Conservation (phyloP, 208 protist species). For the Acanthamoeba royreba region DNA sequence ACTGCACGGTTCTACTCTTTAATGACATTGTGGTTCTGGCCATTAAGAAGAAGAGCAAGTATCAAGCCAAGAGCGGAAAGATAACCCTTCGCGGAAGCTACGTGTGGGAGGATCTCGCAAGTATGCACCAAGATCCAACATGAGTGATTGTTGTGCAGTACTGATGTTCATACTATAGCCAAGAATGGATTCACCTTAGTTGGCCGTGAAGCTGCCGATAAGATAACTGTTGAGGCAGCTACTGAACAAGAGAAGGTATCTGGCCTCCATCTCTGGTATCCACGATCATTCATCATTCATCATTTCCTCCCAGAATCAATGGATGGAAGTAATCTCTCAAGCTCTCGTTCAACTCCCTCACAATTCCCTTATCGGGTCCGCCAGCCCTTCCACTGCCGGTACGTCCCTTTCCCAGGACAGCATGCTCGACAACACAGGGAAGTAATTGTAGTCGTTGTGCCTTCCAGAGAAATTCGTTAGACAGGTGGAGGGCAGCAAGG, state of each 20-base stretch:
- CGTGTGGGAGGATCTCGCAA: not conserved
- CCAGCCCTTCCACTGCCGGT: not conserved
- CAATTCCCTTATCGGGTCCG: not conserved
- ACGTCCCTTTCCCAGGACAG: not conserved
- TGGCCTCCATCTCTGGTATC: not conserved
- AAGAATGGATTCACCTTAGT: not conserved
- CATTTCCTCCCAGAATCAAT: not conserved
- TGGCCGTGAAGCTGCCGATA: not conserved
- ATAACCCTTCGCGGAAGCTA: not conserved
- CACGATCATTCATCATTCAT: not conserved
- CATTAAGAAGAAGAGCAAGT: not conserved
- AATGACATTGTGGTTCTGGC: constrained; percentile 8
- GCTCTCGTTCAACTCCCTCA: not conserved
- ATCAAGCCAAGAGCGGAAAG: not conserved
- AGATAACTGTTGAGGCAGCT: not conserved
- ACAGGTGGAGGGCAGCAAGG: not conserved
- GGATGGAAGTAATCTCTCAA: not conserved
- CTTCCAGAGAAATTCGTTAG: not conserved
- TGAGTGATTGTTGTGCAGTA: not conserved
- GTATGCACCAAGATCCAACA: not conserved
- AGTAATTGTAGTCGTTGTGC: not conserved
- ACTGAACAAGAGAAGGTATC: not conserved
- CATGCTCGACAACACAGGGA: no score
- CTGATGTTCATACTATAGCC: not conserved
- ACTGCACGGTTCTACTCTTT: not conserved